Conservation (phyloP, 176 grass and related monocot genomes). For the Chloris gayana region DNA sequence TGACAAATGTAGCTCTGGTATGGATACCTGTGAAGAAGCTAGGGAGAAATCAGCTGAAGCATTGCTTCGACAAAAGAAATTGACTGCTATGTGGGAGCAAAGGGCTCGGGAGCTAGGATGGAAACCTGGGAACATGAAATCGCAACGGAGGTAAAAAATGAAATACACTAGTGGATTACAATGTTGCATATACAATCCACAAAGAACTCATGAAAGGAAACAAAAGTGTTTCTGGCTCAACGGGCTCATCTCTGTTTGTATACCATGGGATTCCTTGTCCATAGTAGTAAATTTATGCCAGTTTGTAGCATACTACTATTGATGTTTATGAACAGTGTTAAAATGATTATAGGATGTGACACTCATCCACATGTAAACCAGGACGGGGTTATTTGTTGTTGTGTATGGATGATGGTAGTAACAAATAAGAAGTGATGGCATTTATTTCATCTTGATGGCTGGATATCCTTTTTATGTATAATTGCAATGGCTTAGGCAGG, state of each 20-base stretch:
- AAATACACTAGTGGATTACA: background rate
- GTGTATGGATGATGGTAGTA: constrained; percentile 9
- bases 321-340: constrained; percentile 18
- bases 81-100: constrained; percentile 75
- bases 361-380: background rate
- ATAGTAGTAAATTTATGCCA: constrained; percentile 39
- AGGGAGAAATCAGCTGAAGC: constrained; percentile 73
- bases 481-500: background rate
- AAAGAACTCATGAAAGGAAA: constrained; percentile 10
- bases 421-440: constrained; percentile 3
- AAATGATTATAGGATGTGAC: constrained; percentile 25
- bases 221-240: background rate
- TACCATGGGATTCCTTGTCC: background rate
- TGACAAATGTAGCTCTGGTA: constrained; percentile 96
- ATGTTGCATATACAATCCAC: constrained; percentile 20
- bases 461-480: background rate
- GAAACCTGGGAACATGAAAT: constrained; percentile 50
- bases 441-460: background rate
- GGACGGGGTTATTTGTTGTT: constrained; percentile 7
- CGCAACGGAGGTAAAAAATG: constrained; percentile 7
- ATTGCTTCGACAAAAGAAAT: constrained; percentile 65
- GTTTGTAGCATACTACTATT: background rate
- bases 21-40: constrained; percentile 97
- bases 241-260: background rate
- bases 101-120: constrained; percentile 79